A percentile compares a stretch with the other conserved stretches of the same genome.
Evolutionary conservation across 352 stramenopile genomes (phyloP).

Genomic region (Stramenopiles sp.): DNA sequence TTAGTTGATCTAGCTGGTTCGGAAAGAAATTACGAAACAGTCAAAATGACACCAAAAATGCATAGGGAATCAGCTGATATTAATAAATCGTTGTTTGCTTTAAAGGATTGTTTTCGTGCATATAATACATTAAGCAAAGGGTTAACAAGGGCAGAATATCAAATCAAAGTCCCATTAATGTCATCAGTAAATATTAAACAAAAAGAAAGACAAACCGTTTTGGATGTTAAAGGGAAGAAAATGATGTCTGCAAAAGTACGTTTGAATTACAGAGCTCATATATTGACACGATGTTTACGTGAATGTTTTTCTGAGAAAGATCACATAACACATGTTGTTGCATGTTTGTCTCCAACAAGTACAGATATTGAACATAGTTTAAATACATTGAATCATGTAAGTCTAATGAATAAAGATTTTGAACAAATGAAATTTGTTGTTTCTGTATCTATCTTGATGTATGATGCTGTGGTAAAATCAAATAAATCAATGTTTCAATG

Average conservation of each 20-base stretch:
- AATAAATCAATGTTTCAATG: slow-evolving; percentile 12
- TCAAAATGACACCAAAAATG: slow-evolving; percentile 15
- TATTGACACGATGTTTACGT: slow-evolving; percentile 23
- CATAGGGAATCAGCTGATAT: slow-evolving; percentile 27
- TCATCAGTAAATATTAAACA: background rate
- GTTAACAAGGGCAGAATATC: background rate
- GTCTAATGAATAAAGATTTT: slow-evolving; percentile 23
- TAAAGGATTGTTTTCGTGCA: slow-evolving; percentile 30
- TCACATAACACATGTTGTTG: slow-evolving; percentile 18
- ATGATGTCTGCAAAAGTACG: slow-evolving; percentile 2
- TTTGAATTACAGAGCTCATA: slow-evolving; percentile 19
- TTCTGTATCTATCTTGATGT: background rate
- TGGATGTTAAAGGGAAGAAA: background rate
- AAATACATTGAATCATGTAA: slow-evolving; percentile 24
- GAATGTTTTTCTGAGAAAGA: slow-evolving; percentile 14
- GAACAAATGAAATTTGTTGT: background rate
- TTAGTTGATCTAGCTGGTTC: slow-evolving; percentile 28
- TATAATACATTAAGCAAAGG: slow-evolving; percentile 10
- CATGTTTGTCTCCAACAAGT: slow-evolving; percentile 20
- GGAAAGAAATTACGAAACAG: slow-evolving; percentile 28
- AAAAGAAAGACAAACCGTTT: background rate
- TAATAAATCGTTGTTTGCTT: slow-evolving; percentile 24
- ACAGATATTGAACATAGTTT: slow-evolving; percentile 23
- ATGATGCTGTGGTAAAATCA: background rate
- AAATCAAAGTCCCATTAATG: background rate